A percentile compares a stretch with the other conserved stretches of the same genome.
Evolutionary conservation across 139 green algal genomes (phyloP).

Genomic region (Asterochloris sp.): DNA sequence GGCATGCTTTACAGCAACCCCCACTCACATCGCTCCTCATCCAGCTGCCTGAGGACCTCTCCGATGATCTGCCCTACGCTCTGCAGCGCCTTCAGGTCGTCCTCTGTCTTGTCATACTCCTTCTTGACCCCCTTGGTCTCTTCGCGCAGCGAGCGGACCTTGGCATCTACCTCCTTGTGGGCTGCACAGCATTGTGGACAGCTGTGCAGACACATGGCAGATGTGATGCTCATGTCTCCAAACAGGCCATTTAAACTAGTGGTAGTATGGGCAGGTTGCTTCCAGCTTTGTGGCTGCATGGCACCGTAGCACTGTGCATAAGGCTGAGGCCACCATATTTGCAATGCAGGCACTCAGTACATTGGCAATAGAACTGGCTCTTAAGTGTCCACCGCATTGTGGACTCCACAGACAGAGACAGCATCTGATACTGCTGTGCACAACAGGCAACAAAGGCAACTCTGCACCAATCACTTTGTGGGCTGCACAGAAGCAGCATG

Average conservation of each 20-base stretch:
- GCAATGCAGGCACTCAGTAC: too few species aligned
- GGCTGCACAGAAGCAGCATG: too few species aligned
- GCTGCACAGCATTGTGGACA: neutral
- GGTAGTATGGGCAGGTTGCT: too few species aligned
- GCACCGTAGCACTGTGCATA: too few species aligned
- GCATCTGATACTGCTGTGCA: too few species aligned
- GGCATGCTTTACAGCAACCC: neutral
- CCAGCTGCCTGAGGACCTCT: constrained; percentile 96
- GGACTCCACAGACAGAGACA: too few species aligned
- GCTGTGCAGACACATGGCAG: neutral
- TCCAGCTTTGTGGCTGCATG: too few species aligned
- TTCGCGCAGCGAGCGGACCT: constrained; percentile 70
- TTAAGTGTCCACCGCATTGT: too few species aligned
- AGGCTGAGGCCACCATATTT: too few species aligned
- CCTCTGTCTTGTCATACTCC: constrained; percentile 99
- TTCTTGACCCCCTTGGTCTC: constrained; percentile 80
- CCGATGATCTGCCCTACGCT: constrained; percentile 99
- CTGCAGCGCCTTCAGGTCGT: constrained; percentile 97
- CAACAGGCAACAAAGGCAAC: too few species aligned
- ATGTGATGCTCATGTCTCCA: neutral
- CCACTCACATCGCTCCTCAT: constrained; percentile 94
- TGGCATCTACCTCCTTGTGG: constrained; percentile 86
- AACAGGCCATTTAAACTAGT: neutral
- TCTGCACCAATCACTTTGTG: too few species aligned
- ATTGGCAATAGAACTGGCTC: too few species aligned